Conservation (phyloP, 768 basidiomycete species). For the Fistulinella prunicolor region DNA sequence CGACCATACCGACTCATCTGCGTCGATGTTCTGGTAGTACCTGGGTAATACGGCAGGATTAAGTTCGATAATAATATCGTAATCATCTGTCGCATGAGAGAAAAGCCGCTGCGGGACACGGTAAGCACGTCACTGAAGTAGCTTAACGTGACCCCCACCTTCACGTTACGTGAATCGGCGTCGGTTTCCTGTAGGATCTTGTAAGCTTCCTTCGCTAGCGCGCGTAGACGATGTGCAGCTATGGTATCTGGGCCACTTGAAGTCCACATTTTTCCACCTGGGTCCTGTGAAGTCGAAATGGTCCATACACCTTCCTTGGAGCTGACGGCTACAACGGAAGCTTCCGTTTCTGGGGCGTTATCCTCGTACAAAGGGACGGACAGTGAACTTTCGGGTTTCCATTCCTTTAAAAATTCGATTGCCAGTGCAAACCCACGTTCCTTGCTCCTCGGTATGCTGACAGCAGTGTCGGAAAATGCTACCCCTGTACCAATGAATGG, state of each 20-base stretch:
- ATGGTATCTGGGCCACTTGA: constrained; percentile 59
- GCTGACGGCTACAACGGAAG: constrained; percentile 27
- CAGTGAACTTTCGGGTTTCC: constrained; percentile 79
- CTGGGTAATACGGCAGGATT: constrained; percentile 62
- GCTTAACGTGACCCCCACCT: constrained; percentile 41
- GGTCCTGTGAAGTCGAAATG: constrained; percentile 75
- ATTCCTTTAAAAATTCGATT: constrained; percentile 69
- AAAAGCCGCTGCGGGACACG: constrained; percentile 64
- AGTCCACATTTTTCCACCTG: constrained; percentile 76
- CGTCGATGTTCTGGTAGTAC: constrained; percentile 67
- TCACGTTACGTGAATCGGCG: constrained; percentile 49
- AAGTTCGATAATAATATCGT: constrained; percentile 81
- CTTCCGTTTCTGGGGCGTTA: constrained; percentile 2
- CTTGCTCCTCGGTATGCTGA: constrained; percentile 65
- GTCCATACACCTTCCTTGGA: constrained; percentile 61
- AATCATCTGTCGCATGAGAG: constrained; percentile 77
- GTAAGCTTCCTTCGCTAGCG: constrained; percentile 75
- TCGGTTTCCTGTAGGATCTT: constrained; percentile 53
- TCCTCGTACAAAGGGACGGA: constrained; percentile 68
- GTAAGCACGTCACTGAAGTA: neutral
- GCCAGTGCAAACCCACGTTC: constrained; percentile 77
- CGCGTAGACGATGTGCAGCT: constrained; percentile 68
- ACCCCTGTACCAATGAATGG: constrained; percentile 60
- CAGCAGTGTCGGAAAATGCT: constrained; percentile 34
- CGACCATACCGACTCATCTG: constrained; percentile 47